Conservation (phyloP, 2,329 filamentous ascomycete species). For the Sphaceloma murrayae region DNA sequence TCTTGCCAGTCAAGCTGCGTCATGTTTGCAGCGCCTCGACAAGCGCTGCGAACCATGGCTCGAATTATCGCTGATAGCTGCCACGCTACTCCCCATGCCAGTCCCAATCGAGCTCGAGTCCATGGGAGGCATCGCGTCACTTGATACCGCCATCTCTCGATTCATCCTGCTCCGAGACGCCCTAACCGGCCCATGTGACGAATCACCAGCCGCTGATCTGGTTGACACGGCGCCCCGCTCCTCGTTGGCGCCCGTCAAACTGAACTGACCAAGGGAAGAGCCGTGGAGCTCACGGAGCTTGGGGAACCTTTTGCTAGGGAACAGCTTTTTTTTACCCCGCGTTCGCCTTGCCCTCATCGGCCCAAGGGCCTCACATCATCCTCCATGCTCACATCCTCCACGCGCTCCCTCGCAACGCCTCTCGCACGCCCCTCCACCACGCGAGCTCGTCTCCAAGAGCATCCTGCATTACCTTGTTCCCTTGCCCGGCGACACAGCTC, state of each 20-base stretch:
- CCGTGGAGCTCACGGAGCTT: too few relatives aligned
- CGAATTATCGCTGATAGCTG: constrained; percentile 12
- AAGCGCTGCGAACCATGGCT: too few relatives aligned
- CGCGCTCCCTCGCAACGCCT: too few relatives aligned
- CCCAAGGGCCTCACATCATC: background rate
- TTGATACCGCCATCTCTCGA: constrained; percentile 15
- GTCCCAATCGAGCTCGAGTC: constrained; percentile 1
- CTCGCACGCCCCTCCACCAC: too few relatives aligned
- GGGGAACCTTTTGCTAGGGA: too few relatives aligned
- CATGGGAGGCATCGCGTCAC: constrained; percentile 3
- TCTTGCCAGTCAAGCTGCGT: constrained; percentile 9
- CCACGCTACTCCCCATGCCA: constrained; percentile 12
- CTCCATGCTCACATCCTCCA: background rate
- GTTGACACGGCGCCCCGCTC: constrained; percentile 1
- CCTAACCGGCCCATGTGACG: constrained; percentile 5
- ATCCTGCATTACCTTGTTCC: too few relatives aligned
- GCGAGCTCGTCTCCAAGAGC: too few relatives aligned
- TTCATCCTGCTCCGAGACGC: constrained; percentile 10
- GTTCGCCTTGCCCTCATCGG: background rate
- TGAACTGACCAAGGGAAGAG: too few relatives aligned
- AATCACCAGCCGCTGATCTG: constrained; percentile 8
- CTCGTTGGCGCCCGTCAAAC: constrained; percentile 1
- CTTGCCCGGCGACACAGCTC: too few relatives aligned
- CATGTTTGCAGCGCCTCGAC: constrained; percentile 12
- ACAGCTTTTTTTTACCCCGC: too few relatives aligned